phyloP scores from a whole-genome alignment of 169 alveolate genomes.

The Eimeria tenella region DNA sequence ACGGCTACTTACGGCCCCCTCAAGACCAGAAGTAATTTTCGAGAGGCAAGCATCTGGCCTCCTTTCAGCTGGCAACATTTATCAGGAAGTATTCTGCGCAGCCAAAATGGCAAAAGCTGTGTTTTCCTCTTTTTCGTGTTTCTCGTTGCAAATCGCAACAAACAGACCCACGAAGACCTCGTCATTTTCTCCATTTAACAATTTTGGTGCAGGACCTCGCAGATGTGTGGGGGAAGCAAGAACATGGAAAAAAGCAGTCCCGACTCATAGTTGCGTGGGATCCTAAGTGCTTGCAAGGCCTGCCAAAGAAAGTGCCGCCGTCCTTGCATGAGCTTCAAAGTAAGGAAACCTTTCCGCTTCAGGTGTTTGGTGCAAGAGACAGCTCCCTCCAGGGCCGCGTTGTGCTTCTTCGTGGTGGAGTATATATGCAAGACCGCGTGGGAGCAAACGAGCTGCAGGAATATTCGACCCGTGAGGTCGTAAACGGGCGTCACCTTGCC shows the following conservation, averaged over 20 bases:
- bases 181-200: neutral
- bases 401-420: constrained; percentile 69
- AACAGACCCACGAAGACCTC: neutral
- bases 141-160: neutral
- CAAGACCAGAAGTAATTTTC: constrained; percentile 23
- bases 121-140: neutral
- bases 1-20: constrained; percentile 12
- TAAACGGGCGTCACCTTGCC: constrained; percentile 66
- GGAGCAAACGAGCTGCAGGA: constrained; percentile 23
- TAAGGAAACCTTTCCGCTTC: constrained; percentile 30
- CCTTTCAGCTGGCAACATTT: neutral
- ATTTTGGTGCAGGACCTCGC: constrained; percentile 19
- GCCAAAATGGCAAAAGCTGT: neutral
- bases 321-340: neutral
- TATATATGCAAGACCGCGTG: constrained; percentile 66
- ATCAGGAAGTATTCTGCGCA: no score
- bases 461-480: constrained; percentile 1
- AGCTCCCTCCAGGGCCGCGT: constrained; percentile 11
- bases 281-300: constrained; percentile 48
- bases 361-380: constrained; percentile 29
- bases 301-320: constrained; percentile 29
- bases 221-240: neutral
- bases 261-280: constrained; percentile 48
- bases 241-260: neutral
- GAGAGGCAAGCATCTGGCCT: constrained; percentile 55